Conservation (phyloP, 768 basidiomycete genomes). For the Melanogaster broomeanus region DNA sequence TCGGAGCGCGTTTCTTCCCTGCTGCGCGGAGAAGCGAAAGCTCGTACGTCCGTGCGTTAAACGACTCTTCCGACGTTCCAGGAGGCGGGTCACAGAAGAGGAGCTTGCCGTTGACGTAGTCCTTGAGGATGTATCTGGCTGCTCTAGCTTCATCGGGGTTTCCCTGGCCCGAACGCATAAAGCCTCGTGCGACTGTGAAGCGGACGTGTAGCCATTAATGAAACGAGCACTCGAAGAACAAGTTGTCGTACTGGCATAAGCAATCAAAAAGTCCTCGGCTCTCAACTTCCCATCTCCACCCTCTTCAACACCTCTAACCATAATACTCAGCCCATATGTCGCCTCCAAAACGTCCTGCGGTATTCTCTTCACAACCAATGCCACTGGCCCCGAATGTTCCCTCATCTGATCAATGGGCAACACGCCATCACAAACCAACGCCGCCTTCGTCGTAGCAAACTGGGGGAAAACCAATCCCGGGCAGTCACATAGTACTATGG, state of each 20-base stretch:
- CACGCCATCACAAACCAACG: constrained; percentile 94
- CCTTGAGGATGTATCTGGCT: constrained; percentile 90
- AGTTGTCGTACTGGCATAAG: constrained; percentile 84
- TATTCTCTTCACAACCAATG: constrained; percentile 76
- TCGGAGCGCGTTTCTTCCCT: constrained; percentile 88
- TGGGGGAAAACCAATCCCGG: constrained; percentile 98
- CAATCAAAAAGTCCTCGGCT: constrained; percentile 79
- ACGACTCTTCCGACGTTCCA: constrained; percentile 57
- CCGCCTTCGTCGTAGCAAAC: constrained; percentile 95
- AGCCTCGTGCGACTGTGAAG: constrained; percentile 83
- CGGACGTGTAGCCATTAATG: constrained; percentile 16
- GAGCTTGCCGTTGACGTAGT: constrained; percentile 94
- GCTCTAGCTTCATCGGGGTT: constrained; percentile 97
- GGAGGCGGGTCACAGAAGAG: constrained; percentile 93
- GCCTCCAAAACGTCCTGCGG: constrained; percentile 85
- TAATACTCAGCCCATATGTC: constrained; percentile 83
- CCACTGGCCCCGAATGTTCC: constrained; percentile 85
- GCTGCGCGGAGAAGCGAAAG: constrained; percentile 56
- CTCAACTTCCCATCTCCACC: constrained; percentile 78
- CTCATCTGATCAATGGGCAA: constrained; percentile 96
- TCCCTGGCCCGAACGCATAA: constrained; percentile 90
- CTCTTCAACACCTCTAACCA: constrained; percentile 65
- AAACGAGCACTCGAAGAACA: background rate
- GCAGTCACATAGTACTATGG: constrained; percentile 92
- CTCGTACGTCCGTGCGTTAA: constrained; percentile 73